Evolutionary conservation across 495 filamentous ascomycete genomes (phyloP), one percentile per base, ranked within the genome.

Genomic region (Neurospora pannonica): DNA sequence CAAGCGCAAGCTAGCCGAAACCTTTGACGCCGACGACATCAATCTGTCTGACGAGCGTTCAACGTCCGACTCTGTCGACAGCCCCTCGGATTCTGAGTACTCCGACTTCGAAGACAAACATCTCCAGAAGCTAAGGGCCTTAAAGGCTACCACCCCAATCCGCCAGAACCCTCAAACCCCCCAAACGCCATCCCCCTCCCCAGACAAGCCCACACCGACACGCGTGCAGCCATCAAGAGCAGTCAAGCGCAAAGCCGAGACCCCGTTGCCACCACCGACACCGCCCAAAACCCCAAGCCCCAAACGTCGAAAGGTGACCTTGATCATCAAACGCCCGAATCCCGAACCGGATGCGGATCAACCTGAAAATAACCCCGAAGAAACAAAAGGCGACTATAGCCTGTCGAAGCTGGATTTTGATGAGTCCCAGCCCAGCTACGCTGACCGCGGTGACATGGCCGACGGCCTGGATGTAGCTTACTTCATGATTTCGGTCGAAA

Each of bases 181-280:
- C 46, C 38, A 69, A 24, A 28, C 8, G 43, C 19, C 39, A n/a
- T n/a, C n/a, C 1, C 48, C 48, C 0, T 28, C 48, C 5, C 24
- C 21, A 0, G 21, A 28, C 0, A 60, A 60, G 11, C 2, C 24
- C 3, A 38, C 74, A 0, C 79, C 79, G 2, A 78, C 73, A 2
- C 78, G 80, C 1, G 48, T 81, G 10, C 79, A 82, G 24, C 80
- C 78, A 0, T 5, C 73, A 5, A 74, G 80, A 46, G 71, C 75
- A 31, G 77, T 78, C 1, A 82, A 81, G 70, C 78, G 73, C 31
- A 78, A 76, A 39, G 73, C 39, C 0, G 36, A 67, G 24, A 6
- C 54, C 3, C 40, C 34, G 74, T 67, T 0, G n/a, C 28, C 1
- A 24, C 71, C 21, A 36, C 37, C 1, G 21, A 54, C 43, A 21